Base-by-base conservation (phyloP, 2,329 filamentous ascomycete species). In the Blastomyces percursus region DNA sequence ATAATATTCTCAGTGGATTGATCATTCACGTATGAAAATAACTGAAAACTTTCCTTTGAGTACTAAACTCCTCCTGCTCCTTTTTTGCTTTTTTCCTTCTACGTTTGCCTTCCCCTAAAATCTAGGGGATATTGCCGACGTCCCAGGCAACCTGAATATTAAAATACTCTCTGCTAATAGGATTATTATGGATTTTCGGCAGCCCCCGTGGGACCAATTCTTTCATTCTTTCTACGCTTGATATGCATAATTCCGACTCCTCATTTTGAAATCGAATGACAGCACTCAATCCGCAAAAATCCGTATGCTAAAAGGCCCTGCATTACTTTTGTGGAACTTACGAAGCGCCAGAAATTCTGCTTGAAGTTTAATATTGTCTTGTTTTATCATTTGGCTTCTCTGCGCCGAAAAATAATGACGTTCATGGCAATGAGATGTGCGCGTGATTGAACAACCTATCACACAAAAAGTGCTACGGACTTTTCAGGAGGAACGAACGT, bases 251-350 rank as follows among this genome's bases (percentile, higher is more conserved):
- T 21, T 58, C 42, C 42, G 16, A 32, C 42, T 24, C 9, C 42
- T 48, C 42, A 59, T 24, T 48, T 42, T 48, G n/a, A 35, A 48
- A 46, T 59, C 30, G 24, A 59, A 59, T 59, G 27, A 21, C 40
- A 59, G 42, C 24, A 48, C 57, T 59, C 21, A 35, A 48, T 59
- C 57, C 57, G 27, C 44, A 24, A 30, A 50, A 46, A 5, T 35
- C 42, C 57, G 57, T 35, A 59, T 42, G 57, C 57, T 59, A 59
- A 27, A 38, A 48, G n/a, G 24, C 57, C 30, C 40, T 30, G 42
- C 24, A 21, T 59, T 27, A 19, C 40, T 35, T 59, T 48, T 46
- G 57, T 59, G 57, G 40, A 14, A 19, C 24, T 30, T 55, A 21
- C n/a, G 40, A n/a, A 46, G 57, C n/a, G 42, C 40, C 57, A 32